Base-by-base conservation (phyloP, 2,329 filamentous ascomycete species). In the Colletotrichum neosansevieriae region DNA sequence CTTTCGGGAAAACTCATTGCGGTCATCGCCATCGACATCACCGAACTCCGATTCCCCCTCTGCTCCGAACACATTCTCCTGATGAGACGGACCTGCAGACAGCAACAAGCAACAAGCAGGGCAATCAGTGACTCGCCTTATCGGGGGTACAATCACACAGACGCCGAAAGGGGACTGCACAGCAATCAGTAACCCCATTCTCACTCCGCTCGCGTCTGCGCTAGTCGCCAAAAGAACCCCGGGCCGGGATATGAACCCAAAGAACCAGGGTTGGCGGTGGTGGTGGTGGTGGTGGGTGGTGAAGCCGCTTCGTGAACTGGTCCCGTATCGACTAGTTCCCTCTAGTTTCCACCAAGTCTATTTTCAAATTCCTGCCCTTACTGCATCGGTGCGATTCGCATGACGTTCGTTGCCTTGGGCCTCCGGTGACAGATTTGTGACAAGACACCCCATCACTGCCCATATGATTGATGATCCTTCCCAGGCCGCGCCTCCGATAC, bases 401-500 rank as follows among this genome's bases (percentile, higher is more conserved):
- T 9, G 29, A 29, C 7, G 6, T 9, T 29, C 29, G 29, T 29
- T 29, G 29, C 29, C 29, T 7, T 2, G 6, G 29, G 29, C 29
- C 29, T 29, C 29, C 29, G 7, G 29, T 29, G 29, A 29, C 29
- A 9, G 29, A 7, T 29, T 29, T 29, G 6, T 9, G 29, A 29
- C 29, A 29, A 6, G 29, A 29, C 29, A 29, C 29, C 29, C 44
- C 44, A 50, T 40, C 42, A 40, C 44, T 10, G 21, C 19, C 44
- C 11, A 11, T 38, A 15, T 50, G 11, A 29, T 29, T 38, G 34
- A 38, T n/a, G 51, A 54, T 54, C 15, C 4, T 21, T 21, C 32
- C 29, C 45, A 21, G 7, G 29, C 29, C 29, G 29, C 58, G 58
- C 63, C 63, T 57, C 58, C 53, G 34, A 63, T 57, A 54, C 51